phyloP scores from a whole-genome alignment of 2,329 filamentous ascomycete genomes.

The Fusarium pilosicola region DNA sequence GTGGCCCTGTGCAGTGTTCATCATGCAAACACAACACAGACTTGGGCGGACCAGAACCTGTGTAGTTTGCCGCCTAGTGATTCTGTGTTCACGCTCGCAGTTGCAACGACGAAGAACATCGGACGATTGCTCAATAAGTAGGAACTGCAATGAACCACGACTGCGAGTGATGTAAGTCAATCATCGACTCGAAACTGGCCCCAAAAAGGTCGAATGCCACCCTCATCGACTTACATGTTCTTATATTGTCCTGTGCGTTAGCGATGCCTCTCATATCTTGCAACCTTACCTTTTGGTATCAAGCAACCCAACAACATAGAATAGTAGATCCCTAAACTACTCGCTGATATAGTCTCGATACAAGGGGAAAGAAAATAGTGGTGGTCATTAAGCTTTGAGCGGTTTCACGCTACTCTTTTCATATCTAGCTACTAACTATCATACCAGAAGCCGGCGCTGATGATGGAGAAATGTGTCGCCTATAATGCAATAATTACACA shows the following conservation, averaged over 20 bases:
- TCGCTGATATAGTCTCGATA: background rate
- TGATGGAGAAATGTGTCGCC: background rate
- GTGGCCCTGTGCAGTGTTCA: no score
- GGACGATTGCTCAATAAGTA: accelerated
- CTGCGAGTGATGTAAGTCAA: accelerated
- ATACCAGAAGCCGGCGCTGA: background rate
- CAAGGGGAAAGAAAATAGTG: background rate
- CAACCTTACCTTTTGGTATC: accelerated
- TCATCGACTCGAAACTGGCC: accelerated
- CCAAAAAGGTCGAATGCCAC: background rate
- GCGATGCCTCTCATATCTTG: accelerated
- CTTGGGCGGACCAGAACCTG: no score
- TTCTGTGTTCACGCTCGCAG: no score
- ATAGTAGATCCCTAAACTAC: no score
- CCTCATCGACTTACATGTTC: accelerated
- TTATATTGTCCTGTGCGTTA: background rate
- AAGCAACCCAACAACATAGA: background rate
- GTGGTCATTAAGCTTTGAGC: background rate
- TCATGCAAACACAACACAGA: background rate
- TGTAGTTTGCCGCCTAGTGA: no score
- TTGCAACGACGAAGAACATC: background rate
- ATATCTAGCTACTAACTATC: background rate
- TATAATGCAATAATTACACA: accelerated
- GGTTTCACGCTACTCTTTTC: background rate
- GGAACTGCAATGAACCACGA: background rate